These are phyloP conservation scores for Chlamydomonas eustigma DNA, from an alignment of 139 green algal genomes.

Conservation along the genomic window DNA sequence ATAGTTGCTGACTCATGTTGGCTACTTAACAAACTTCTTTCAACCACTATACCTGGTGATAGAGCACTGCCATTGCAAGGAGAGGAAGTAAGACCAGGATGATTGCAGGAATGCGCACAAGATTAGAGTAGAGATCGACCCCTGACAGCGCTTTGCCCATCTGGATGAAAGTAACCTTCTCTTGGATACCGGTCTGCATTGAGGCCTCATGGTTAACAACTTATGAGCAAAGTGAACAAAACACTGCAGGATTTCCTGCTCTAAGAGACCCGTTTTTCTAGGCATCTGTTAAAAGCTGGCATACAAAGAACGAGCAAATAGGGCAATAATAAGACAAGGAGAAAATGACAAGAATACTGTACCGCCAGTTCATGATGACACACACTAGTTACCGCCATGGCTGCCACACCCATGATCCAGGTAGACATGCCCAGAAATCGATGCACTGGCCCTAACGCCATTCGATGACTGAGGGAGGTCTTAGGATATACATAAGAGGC, in stretches of 20 bases:
- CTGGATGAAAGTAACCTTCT: conserved; percentile 39
- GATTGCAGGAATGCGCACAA: conserved; percentile 19
- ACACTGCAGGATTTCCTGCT: too few relatives aligned
- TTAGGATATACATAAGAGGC: conserved; percentile 28
- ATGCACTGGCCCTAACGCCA: conserved; percentile 35
- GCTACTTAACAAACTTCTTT: too few relatives aligned
- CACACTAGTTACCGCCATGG: conserved; percentile 32
- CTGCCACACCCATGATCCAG: conserved; percentile 34
- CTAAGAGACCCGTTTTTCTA: too few relatives aligned
- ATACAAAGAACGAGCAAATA: too few relatives aligned
- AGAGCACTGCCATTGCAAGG: conserved; percentile 22
- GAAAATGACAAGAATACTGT: too few relatives aligned
- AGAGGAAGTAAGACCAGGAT: conserved; percentile 24
- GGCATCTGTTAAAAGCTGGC: too few relatives aligned
- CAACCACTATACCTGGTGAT: conserved; percentile 22
- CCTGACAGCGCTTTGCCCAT: conserved; percentile 7
- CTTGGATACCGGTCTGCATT: conserved; percentile 28
- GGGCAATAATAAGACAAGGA: too few relatives aligned
- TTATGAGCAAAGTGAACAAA: neutral
- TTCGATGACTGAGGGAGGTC: conserved; percentile 1
- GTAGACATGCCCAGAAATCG: conserved; percentile 20
- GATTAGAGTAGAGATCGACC: conserved; percentile 10
- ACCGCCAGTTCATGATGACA: too few relatives aligned
- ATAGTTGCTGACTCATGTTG: too few relatives aligned
- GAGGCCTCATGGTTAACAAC: neutral